These are phyloP conservation scores for Agrocybe praecox DNA, from an alignment of 768 basidiomycete genomes.

Conservation along the genomic window DNA sequence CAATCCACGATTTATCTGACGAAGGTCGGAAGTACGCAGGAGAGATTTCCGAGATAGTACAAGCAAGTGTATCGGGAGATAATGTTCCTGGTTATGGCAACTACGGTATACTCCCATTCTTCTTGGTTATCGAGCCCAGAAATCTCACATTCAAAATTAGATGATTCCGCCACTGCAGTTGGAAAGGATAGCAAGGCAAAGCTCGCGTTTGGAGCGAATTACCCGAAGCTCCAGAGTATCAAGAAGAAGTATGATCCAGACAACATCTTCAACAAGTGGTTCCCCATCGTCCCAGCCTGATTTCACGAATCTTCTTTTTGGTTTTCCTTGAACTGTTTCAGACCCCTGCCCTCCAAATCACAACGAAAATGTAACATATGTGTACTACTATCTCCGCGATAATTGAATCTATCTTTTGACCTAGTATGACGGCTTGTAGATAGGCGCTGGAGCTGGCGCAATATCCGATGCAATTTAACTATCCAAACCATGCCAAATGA, in stretches of 20 bases:
- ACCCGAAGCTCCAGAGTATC: conserved; percentile 38
- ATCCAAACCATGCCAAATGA: no score
- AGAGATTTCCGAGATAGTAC: conserved; percentile 32
- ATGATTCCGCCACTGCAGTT: conserved; percentile 14
- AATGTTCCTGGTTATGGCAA: conserved; percentile 44
- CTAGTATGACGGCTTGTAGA: no score
- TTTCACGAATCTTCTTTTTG: no score
- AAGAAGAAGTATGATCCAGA: conserved; percentile 48
- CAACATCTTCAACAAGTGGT: conserved; percentile 48
- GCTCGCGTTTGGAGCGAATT: conserved; percentile 39
- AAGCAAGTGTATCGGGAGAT: conserved; percentile 27
- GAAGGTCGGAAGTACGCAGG: conserved; percentile 30
- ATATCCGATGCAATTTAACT: no score
- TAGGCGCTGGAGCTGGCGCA: no score
- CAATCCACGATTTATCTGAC: conserved; percentile 27
- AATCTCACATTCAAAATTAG: conserved; percentile 2
- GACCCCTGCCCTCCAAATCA: no score
- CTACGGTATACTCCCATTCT: conserved; percentile 36
- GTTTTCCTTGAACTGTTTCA: no score
- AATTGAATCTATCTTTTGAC: no score
- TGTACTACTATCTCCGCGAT: no score
- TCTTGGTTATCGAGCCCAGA: no score
- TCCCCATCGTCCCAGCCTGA: conserved; percentile 38
- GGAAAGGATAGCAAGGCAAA: conserved; percentile 25
- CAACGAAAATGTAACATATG: no score